phyloP scores from a whole-genome alignment of 2,329 filamentous ascomycete genomes.

The Fusarium sp. region DNA sequence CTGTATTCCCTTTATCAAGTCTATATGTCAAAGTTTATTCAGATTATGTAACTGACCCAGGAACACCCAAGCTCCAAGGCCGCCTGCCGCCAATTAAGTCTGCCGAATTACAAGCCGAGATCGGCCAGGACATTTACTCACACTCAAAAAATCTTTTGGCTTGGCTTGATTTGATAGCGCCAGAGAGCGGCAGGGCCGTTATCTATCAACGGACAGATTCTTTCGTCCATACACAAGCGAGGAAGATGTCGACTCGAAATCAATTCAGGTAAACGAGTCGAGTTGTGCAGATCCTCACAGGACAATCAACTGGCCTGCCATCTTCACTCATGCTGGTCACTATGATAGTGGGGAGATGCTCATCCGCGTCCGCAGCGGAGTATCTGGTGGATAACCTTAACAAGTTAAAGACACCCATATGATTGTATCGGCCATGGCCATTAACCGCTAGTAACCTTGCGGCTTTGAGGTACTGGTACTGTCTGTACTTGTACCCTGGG shows the following conservation, averaged over 20 bases:
- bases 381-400: constrained; percentile 42
- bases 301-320: neutral
- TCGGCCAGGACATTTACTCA: constrained; percentile 38
- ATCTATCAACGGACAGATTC: constrained; percentile 20
- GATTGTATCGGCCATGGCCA: constrained; percentile 16
- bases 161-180: constrained; percentile 16
- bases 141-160: constrained; percentile 7
- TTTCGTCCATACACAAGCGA: constrained; percentile 8
- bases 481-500: constrained; percentile 9
- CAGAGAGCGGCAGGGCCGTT: neutral
- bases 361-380: constrained; percentile 36
- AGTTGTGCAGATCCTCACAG: neutral
- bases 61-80: constrained; percentile 13
- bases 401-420: neutral
- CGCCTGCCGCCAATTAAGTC: constrained; percentile 38
- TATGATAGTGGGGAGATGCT: constrained; percentile 23
- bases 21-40: constrained; percentile 21
- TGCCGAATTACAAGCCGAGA: constrained; percentile 44
- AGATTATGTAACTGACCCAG: constrained; percentile 36
- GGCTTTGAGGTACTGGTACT: constrained; percentile 14
- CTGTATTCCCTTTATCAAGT: constrained; percentile 40
- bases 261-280: neutral
- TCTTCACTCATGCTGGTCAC: constrained; percentile 9
- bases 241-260: neutral
- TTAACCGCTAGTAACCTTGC: constrained; percentile 39